Evolutionary conservation across 2,329 filamentous ascomycete genomes (phyloP), one percentile per base, ranked within the genome.

Genomic region (Pseudohalonectria lignicola): DNA sequence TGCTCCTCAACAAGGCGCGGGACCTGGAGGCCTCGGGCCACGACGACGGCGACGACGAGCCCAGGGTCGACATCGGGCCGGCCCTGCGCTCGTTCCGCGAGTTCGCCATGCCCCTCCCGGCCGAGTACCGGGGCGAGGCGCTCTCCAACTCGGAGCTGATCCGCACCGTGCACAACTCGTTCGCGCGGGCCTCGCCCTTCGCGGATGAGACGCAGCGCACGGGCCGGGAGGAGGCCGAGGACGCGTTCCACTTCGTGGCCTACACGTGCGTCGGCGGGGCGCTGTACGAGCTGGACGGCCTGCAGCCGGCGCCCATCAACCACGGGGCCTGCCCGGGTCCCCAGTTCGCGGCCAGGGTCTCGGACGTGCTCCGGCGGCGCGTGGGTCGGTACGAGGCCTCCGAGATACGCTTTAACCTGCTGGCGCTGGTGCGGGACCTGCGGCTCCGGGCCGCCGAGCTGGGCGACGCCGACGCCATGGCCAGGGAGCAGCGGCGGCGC

Each of bases 201-300:
- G 79, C 85, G 39, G 87, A 94, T 59, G 92, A 98, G 71, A 93
- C 86, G 44, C 76, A 82, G 48, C 74, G 80, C 10, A 67, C 76
- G 10, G 74, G 74, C 12, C 74, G 72, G 38, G 76, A 77, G n/a
- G 78, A 79, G 44, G 71, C 85, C 39, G 87, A 94, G 52, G 92
- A 96, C 54, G 85, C 90, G 20, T 98, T 93, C 64, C 92, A 98
- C 65, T 98, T 98, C 61, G 87, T 98, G 52, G 92, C 88, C 23
- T 98, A 98, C 63, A 88, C 86, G 8, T 74, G 80, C 39, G 71
- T 94, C 48, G 75, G 82, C 54, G 82, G 80, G 47, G 77, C 66
- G 4, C 71, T 98, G 39, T 98, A 95, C 68, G 92, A 98, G 64
- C 74, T 98, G 37, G 92, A 98, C 60, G 92, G 92, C 15, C 69